Evolutionary conservation across 176 grass and related monocot genomes (phyloP).

Genomic region (Elaeis guineensis): DNA sequence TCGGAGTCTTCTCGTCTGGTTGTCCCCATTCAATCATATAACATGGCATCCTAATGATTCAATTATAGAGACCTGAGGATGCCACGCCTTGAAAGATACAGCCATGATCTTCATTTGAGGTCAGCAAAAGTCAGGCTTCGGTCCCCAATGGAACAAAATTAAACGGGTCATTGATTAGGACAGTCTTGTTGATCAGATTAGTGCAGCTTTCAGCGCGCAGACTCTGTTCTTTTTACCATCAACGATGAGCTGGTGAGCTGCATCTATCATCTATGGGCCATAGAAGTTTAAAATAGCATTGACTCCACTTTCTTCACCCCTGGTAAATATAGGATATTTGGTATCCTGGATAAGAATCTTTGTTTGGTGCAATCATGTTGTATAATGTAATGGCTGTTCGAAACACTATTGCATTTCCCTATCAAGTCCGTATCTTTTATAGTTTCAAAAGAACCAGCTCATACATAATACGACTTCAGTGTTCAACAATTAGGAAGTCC

Average conservation of each 20-base stretch:
- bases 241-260: not conserved
- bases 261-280: not conserved
- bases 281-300: too few relatives aligned
- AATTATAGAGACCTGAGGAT: slow-evolving; percentile 23
- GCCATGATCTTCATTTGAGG: slow-evolving; percentile 26
- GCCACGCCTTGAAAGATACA: slow-evolving; percentile 26
- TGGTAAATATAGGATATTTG: too few relatives aligned
- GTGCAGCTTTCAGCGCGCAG: not conserved
- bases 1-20: slow-evolving; percentile 24
- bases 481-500: too few relatives aligned
- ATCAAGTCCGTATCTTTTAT: too few relatives aligned
- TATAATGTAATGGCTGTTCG: too few relatives aligned
- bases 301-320: too few relatives aligned
- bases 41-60: slow-evolving; percentile 42
- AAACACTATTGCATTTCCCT: too few relatives aligned
- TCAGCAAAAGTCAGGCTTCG: slow-evolving; percentile 35
- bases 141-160: slow-evolving; percentile 2
- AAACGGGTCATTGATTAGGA: not conserved
- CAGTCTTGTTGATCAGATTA: not conserved
- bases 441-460: too few relatives aligned
- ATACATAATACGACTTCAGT: too few relatives aligned
- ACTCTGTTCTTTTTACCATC: not conserved
- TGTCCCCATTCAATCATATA: slow-evolving; percentile 44
- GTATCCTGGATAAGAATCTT: too few relatives aligned
- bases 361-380: too few relatives aligned